Evolutionary conservation across 768 basidiomycete genomes (phyloP).

Genomic region (Amanita polypyramis): DNA sequence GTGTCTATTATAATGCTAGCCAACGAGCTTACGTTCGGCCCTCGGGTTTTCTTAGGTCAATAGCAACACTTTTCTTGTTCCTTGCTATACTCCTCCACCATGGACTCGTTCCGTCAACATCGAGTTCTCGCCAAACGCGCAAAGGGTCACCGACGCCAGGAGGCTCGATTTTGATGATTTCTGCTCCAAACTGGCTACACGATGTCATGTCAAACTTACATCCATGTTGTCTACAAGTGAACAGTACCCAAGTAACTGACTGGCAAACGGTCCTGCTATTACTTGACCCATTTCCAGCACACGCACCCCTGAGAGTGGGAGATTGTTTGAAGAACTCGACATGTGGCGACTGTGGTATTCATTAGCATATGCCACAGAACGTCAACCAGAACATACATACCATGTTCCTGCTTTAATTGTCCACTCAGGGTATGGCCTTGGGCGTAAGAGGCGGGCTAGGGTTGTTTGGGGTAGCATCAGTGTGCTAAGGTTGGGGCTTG

Average conservation of each 20-base stretch:
- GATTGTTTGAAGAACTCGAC: conserved; percentile 14
- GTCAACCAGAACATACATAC: neutral
- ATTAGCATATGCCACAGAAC: neutral
- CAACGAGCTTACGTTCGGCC: conserved; percentile 29
- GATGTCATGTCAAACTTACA: neutral
- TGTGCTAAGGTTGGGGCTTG: neutral
- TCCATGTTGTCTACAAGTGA: neutral
- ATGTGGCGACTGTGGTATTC: neutral
- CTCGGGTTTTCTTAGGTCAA: conserved; percentile 49
- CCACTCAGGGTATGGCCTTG: neutral
- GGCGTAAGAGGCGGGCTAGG: neutral
- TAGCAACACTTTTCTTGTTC: conserved; percentile 67
- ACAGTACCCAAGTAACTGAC: conserved; percentile 54
- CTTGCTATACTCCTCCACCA: conserved; percentile 66
- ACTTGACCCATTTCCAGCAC: conserved; percentile 63
- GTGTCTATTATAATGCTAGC: neutral
- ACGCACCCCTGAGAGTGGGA: conserved; percentile 53
- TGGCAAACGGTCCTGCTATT: conserved; percentile 65
- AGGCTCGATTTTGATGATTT: conserved; percentile 63
- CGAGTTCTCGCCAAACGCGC: conserved; percentile 62
- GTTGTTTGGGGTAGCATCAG: neutral
- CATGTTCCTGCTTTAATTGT: neutral
- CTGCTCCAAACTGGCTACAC: conserved; percentile 57
- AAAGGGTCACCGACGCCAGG: conserved; percentile 55
- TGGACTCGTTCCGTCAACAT: conserved; percentile 59